Evolutionary conservation across 495 filamentous ascomycete species (phyloP), one percentile per base, ranked within the genome.

Genomic region (Penicillium parvum): DNA sequence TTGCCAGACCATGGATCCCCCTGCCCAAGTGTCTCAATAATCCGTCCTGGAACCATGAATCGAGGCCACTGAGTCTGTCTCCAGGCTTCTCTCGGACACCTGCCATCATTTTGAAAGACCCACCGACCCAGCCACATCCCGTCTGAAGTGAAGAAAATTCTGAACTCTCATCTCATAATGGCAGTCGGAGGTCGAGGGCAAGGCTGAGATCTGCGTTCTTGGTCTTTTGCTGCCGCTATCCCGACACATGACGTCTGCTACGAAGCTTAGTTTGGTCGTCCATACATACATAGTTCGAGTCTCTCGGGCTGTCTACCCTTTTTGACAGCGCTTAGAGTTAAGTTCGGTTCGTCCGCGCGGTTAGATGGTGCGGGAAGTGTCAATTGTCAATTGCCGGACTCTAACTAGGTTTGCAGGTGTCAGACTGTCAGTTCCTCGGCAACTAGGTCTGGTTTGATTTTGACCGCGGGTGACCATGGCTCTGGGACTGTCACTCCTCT

Each of bases 291-390:
- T n/a, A n/a, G n/a, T n/a, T n/a, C n/a, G n/a, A n/a, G n/a, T n/a
- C n/a, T n/a, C 20, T 43, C 46, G 33, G 34, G n/a, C 6, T 12
- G 20, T 27, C 42, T 53, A 41, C 45, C 50, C 43, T 27, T 45
- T 53, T 46, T 46, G 44, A 52, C 45, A 49, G 49, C 49, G 39
- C 40, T 47, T 57, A 47, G 22, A 43, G 41, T 53, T 49, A 27
- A 43, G 41, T 53, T 49, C 12, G 27, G 44, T 42, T 41, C 29
- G 44, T 43, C 33, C 43, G 50, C 47, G 47, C 45, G 50, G 46
- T 46, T 50, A 50, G 15, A n/a, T n/a, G n/a, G n/a, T n/a, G n/a
- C n/a, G n/a, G n/a, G n/a, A n/a, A n/a, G n/a, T n/a, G n/a, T n/a
- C n/a, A n/a, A n/a, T n/a, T n/a, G n/a, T n/a, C n/a, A n/a, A n/a